Base-by-base conservation (phyloP, 1,284 basidiomycete species). In the Calocybe gambosa region DNA sequence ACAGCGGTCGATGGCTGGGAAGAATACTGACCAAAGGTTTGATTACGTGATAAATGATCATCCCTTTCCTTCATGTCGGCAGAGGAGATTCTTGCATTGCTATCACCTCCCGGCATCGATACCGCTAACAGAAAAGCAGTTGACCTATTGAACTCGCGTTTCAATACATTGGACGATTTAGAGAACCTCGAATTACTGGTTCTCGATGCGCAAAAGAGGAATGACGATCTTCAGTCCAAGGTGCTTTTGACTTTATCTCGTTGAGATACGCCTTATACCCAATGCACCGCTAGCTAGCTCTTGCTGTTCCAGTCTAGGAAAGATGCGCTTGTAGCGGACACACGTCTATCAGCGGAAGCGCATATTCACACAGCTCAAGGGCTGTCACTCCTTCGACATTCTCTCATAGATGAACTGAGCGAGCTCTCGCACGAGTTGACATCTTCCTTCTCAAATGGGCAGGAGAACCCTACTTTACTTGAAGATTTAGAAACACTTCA, bases 401-500 rank as follows among this genome's bases (percentile, higher is more conserved):
- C 77, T 42, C 69, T 94, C 50, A 73, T 84, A 49, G 80, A 93
- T 66, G 81, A 93, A 63, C 69, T 91, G 46, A 65, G 78, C 34
- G 72, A 81, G 58, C 69, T 94, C 50, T 76, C 82, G 40, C 67
- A 79, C 50, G 75, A 80, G 47, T 69, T 90, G n/a, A 66, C 80
- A 35, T 85, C 86, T 0, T 66, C 76, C 0, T 55, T 77, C 23
- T 69, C 70, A 8, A 70, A 67, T 16, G 70, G 67, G 31, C 70
- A 74, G 3, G 65, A 61, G 26, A 61, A 68, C 34, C 69, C 80
- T 1, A 87, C 84, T 0, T 66, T 91, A 9, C 68, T 94, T n/a
- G 88, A 94, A 64, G 82, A 82, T 33, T 71, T 93, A 50, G 88
- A 93, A 59, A 75, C 74, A 0, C 64, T 89, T 46, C 86, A 90